Conservation (phyloP, 768 basidiomycete genomes). For the Hypholoma sublateritium region DNA sequence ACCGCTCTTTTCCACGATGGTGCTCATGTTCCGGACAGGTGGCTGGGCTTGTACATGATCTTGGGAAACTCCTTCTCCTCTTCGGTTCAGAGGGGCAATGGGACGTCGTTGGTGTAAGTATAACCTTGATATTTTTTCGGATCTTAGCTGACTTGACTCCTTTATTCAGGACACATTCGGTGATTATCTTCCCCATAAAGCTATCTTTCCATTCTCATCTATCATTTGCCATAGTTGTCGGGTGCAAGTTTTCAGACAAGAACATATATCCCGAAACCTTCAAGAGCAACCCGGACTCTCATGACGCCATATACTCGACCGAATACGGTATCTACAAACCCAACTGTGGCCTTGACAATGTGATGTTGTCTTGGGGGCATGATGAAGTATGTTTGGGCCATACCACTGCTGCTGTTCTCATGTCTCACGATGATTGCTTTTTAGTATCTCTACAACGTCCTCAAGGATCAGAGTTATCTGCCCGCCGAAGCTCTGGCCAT, state of each 20-base stretch:
- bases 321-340: slow-evolving; percentile 76
- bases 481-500: slow-evolving; percentile 84
- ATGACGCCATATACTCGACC: slow-evolving; percentile 66
- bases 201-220: neutral
- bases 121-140: slow-evolving; percentile 1
- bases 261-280: slow-evolving; percentile 83
- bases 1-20: neutral
- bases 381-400: slow-evolving; percentile 65
- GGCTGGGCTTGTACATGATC: slow-evolving; percentile 83
- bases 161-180: slow-evolving; percentile 41
- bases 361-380: slow-evolving; percentile 90
- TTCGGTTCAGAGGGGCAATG: slow-evolving; percentile 90
- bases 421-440: slow-evolving; percentile 7
- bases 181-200: slow-evolving; percentile 16
- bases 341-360: slow-evolving; percentile 80
- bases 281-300: slow-evolving; percentile 65
- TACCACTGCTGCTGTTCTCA: slow-evolving; percentile 1
- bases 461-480: slow-evolving; percentile 79
- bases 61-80: slow-evolving; percentile 84
- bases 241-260: slow-evolving; percentile 83
- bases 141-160: slow-evolving; percentile 11
- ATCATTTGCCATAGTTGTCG: slow-evolving; percentile 54
- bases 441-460: slow-evolving; percentile 81
- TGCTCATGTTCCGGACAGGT: slow-evolving; percentile 39
- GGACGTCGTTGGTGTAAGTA: slow-evolving; percentile 86